Conservation (phyloP, 192 early-diverging fungal species). For the Geosiphon pyriformis region DNA sequence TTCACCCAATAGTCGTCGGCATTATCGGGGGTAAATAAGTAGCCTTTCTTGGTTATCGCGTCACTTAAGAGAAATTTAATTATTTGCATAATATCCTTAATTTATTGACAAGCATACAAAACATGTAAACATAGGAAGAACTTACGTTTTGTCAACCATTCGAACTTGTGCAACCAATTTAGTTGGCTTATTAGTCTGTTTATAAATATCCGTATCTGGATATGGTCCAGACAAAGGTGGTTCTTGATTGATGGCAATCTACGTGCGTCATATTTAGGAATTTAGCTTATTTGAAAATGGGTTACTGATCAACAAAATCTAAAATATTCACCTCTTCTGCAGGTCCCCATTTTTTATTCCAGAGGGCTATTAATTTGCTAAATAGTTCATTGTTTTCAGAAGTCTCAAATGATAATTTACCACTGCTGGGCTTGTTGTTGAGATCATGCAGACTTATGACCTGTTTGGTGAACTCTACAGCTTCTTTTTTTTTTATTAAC, state of each 20-base stretch:
- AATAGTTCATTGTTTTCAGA: slow-evolving; percentile 8
- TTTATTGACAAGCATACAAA: not conserved
- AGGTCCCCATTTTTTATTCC: slow-evolving; percentile 32
- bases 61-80: slow-evolving; percentile 33
- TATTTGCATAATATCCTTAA: not conserved
- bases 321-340: slow-evolving; percentile 31
- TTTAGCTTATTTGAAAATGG: no score
- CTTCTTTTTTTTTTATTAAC: slow-evolving; percentile 31
- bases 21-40: slow-evolving; percentile 48
- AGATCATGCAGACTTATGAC: slow-evolving; percentile 29
- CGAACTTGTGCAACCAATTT: slow-evolving; percentile 40
- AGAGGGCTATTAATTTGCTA: slow-evolving; percentile 15
- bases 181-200: slow-evolving; percentile 12
- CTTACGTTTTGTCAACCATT: slow-evolving; percentile 32
- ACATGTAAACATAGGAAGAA: not conserved
- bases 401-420: not conserved
- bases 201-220: slow-evolving; percentile 25
- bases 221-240: slow-evolving; percentile 33
- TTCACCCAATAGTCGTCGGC: slow-evolving; percentile 64
- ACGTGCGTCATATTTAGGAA: no score
- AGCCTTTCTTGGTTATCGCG: slow-evolving; percentile 46
- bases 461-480: slow-evolving; percentile 40
- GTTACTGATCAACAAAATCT: slow-evolving; percentile 18
- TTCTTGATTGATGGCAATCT: slow-evolving; percentile 45
- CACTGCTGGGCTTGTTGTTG: not conserved